A percentile compares a stretch with the other conserved stretches of the same genome.
Conservation (phyloP, 192 early-diverging fungal species). For the Backusella westeae region DNA sequence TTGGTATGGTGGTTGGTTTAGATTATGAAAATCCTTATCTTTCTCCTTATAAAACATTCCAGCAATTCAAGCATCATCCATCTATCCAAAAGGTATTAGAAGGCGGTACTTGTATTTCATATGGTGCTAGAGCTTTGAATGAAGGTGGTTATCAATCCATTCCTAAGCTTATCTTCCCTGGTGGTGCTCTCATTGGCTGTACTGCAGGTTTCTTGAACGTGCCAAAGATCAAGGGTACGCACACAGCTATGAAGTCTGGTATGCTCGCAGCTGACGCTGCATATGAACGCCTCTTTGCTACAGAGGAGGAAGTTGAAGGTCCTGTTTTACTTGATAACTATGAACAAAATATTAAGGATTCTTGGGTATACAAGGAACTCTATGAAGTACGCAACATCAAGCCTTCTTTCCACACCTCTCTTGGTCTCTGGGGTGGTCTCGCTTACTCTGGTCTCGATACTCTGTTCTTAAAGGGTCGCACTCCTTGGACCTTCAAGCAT, state of each 20-base stretch:
- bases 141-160: slow-evolving; percentile 96
- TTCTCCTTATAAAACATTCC: slow-evolving; percentile 95
- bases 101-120: slow-evolving; percentile 86
- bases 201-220: slow-evolving; percentile 97
- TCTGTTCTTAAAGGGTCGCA: slow-evolving; percentile 81
- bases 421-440: slow-evolving; percentile 87
- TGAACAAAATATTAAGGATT: slow-evolving; percentile 77
- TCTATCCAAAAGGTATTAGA: slow-evolving; percentile 77
- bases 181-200: slow-evolving; percentile 93
- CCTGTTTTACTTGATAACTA: slow-evolving; percentile 77
- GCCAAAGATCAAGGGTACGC: slow-evolving; percentile 99
- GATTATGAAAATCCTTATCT: slow-evolving; percentile 96
- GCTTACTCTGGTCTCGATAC: slow-evolving; percentile 88
- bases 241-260: slow-evolving; percentile 99
- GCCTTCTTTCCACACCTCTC: slow-evolving; percentile 88
- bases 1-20: slow-evolving; percentile 89
- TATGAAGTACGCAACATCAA: slow-evolving; percentile 88
- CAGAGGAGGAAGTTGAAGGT: slow-evolving; percentile 42
- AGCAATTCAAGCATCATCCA: slow-evolving; percentile 93
- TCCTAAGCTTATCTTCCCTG: slow-evolving; percentile 92
- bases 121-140: slow-evolving; percentile 95
- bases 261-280: slow-evolving; percentile 94
- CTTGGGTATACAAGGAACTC: slow-evolving; percentile 91
- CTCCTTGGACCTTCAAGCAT: slow-evolving; percentile 96
- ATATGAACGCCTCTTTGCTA: slow-evolving; percentile 48